Evolutionary conservation across 345 rosid genomes (phyloP).

Genomic region (Iberis pinnata): DNA sequence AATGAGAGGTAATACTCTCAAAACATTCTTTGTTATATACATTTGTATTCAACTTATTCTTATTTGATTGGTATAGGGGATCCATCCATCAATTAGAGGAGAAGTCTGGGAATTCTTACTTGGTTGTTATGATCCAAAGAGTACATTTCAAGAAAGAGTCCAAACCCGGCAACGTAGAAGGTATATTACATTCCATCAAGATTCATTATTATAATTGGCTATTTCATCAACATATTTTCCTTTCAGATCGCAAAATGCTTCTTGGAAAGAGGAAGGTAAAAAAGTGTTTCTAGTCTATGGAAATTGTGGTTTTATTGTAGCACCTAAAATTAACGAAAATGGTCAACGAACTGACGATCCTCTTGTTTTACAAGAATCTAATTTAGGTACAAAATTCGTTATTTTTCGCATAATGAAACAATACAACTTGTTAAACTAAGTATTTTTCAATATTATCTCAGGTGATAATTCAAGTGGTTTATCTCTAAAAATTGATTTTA

Average conservation of each 20-base stretch:
- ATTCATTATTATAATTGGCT: too few relatives aligned
- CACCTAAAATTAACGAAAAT: slow-evolving; percentile 79
- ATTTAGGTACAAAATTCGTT: too few relatives aligned
- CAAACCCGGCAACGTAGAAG: slow-evolving; percentile 67
- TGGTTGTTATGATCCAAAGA: slow-evolving; percentile 86
- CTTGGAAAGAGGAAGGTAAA: slow-evolving; percentile 76
- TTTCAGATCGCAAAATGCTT: slow-evolving; percentile 61
- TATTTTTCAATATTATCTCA: too few relatives aligned
- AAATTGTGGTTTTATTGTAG: slow-evolving; percentile 77
- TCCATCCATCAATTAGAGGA: slow-evolving; percentile 97
- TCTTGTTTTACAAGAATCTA: too few relatives aligned
- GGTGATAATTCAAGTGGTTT: too few relatives aligned
- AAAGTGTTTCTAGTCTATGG: slow-evolving; percentile 74
- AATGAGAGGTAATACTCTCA: slow-evolving; percentile 56
- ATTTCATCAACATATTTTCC: too few relatives aligned
- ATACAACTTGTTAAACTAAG: too few relatives aligned
- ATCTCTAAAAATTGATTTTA: too few relatives aligned
- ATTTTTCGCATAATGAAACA: too few relatives aligned
- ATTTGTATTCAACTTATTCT: too few relatives aligned
- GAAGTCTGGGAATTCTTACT: slow-evolving; percentile 99
- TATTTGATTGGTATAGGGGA: slow-evolving; percentile 43
- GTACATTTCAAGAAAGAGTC: slow-evolving; percentile 86
- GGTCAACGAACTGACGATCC: slow-evolving; percentile 92
- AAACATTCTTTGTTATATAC: too few relatives aligned
- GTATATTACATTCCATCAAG: too few relatives aligned